Evolutionary conservation across 495 filamentous ascomycete species (phyloP).

Genomic region (Xylaria flabelliformis): DNA sequence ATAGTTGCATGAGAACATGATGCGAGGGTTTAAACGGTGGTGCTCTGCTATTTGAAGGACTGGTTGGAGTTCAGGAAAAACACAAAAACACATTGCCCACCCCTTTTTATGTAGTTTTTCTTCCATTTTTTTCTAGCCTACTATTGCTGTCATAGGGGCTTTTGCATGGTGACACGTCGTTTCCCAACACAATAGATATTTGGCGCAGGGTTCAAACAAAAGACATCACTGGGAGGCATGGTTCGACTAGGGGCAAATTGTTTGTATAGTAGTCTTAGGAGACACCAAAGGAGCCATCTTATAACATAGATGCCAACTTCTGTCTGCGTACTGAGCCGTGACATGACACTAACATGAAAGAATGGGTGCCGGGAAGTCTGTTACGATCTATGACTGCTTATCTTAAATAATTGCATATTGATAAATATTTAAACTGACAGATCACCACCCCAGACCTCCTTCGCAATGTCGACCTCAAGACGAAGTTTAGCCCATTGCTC

Average conservation of each 20-base stretch:
- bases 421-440: slow-evolving; percentile 41
- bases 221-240: slow-evolving; percentile 3
- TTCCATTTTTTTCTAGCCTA: neutral
- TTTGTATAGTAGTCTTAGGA: slow-evolving; percentile 25
- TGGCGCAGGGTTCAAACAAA: slow-evolving; percentile 20
- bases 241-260: slow-evolving; percentile 8
- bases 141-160: neutral
- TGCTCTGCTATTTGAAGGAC: slow-evolving; percentile 6
- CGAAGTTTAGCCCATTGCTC: slow-evolving; percentile 62
- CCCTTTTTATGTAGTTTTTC: slow-evolving; percentile 10
- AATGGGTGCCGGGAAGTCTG: neutral
- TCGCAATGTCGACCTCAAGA: slow-evolving; percentile 54
- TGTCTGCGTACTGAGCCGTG: neutral
- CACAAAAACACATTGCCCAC: neutral
- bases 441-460: slow-evolving; percentile 56
- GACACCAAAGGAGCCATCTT: neutral
- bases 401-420: neutral
- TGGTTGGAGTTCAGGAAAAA: slow-evolving; percentile 14
- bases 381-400: neutral
- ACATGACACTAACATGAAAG: neutral
- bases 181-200: slow-evolving; percentile 15
- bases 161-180: slow-evolving; percentile 9
- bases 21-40: neutral
- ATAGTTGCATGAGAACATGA: slow-evolving; percentile 22
- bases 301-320: neutral